phyloP scores from a whole-genome alignment of 2,329 filamentous ascomycete genomes.

The Aspergillus pseudoviridinutans region DNA sequence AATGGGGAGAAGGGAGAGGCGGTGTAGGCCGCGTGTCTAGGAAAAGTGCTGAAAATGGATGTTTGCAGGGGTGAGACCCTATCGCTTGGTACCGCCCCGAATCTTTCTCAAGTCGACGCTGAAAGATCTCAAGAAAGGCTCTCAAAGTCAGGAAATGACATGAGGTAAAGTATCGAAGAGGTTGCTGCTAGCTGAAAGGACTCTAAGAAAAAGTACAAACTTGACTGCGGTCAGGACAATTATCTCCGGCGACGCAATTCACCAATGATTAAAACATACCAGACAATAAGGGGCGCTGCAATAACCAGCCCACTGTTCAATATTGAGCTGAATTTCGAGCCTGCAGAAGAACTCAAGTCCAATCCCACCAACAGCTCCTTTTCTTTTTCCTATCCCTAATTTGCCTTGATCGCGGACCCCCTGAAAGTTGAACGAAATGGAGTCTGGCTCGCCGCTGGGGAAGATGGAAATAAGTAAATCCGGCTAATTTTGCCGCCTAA shows the following conservation, averaged over 20 bases:
- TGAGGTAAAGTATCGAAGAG: background rate
- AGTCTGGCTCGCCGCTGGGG: background rate
- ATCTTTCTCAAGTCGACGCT: background rate
- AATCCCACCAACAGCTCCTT: background rate
- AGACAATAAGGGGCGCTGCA: background rate
- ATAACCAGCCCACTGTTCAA: background rate
- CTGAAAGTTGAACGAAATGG: background rate
- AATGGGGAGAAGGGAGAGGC: constrained; percentile 6
- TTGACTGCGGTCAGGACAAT: background rate
- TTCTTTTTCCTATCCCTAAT: background rate
- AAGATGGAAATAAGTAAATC: constrained; percentile 6
- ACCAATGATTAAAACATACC: background rate
- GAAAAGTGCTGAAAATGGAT: constrained; percentile 17
- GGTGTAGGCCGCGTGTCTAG: constrained; percentile 21
- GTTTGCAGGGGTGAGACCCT: constrained; percentile 27
- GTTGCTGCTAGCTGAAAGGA: background rate
- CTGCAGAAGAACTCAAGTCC: background rate
- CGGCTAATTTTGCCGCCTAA: constrained; percentile 10
- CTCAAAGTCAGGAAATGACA: background rate
- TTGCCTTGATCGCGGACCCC: constrained; percentile 2
- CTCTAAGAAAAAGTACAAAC: background rate
- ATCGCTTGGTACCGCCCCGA: constrained; percentile 15
- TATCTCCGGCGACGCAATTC: background rate
- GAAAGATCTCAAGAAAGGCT: background rate
- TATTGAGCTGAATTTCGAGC: background rate